Evolutionary conservation across 306 rosid genomes (phyloP), one percentile per base, ranked within the genome.

Genomic region (Malus orientalis): DNA sequence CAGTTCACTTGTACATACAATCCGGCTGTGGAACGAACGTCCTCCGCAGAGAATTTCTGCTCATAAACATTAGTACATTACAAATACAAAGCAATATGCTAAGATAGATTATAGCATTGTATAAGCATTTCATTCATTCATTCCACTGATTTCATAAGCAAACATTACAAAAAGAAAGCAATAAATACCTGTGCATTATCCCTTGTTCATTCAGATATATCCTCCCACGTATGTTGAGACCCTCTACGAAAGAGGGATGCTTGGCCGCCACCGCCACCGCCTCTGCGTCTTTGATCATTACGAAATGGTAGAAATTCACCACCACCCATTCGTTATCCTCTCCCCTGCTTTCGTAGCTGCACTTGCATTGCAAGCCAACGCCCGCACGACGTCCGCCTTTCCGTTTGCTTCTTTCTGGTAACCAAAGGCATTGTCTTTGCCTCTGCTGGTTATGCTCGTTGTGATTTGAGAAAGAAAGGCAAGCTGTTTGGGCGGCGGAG

Each of bases 161-260:
- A 23, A 55, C 22, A 55, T 25, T 11, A 71, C 10, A 53, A 20
- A 25, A 55, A 16, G 30, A 19, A 2, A 4, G 5, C 2, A 47
- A 29, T n/a, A n/a, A 18, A 58, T 80, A 94, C 98, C 98, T 92
- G 98, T 13, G 97, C 97, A 81, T 95, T 57, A 95, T 90, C 67
- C 98, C 98, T 71, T 90, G 97, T 70, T 89, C 91, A 78, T 89
- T 95, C 70, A 95, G 61, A 85, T 92, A 95, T 61, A 94, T 57
- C 79, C 97, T 86, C 20, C 98, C 98, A 36, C 83, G 81, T 75
- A 90, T 90, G 72, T 92, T 89, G 22, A 88, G 81, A 60, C 87
- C 93, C 92, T 86, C 71, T 74, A 87, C 49, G 83, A 92, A 90
- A 49, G 88, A 80, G 27, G 87, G 90, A 84, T 92, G 98, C 76